These are phyloP conservation scores for Telopea speciosissima DNA, from an alignment of 177 flowering plant genomes.

Conservation along the genomic window DNA sequence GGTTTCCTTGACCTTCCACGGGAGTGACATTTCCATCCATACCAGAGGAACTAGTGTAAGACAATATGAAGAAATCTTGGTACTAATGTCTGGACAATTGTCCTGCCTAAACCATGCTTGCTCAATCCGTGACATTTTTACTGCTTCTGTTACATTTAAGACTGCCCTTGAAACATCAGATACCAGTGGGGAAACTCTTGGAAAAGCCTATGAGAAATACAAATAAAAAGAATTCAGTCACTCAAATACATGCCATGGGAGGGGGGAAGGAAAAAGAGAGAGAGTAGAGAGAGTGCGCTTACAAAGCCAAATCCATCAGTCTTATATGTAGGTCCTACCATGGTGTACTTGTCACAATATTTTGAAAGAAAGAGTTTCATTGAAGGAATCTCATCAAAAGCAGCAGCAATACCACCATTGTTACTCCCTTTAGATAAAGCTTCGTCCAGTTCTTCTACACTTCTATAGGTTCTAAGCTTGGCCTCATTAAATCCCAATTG, in stretches of 20 bases:
- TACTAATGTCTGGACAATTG: no score
- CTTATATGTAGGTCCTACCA: constrained; percentile 22
- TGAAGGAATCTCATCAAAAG: constrained; percentile 18
- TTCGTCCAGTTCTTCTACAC: constrained; percentile 11
- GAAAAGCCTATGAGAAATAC: constrained; percentile 25
- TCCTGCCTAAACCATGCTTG: constrained; percentile 14
- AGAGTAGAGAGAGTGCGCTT: no score
- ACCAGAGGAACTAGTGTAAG: no score
- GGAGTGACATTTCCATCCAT: no score
- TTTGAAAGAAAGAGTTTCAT: not conserved
- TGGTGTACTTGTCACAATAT: no score
- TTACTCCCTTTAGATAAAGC: constrained; percentile 15
- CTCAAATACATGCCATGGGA: no score
- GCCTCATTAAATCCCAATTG: constrained; percentile 13
- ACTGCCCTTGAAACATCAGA: constrained; percentile 33
- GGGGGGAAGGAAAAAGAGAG: constrained; percentile 3
- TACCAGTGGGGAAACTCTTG: constrained; percentile 30
- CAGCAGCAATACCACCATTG: no score
- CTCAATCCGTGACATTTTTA: constrained; percentile 14
- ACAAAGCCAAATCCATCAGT: constrained; percentile 21
- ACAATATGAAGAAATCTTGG: no score
- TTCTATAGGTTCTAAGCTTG: constrained; percentile 10
- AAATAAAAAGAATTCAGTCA: no score
- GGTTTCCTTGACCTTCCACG: no score
- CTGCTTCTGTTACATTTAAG: constrained; percentile 20